These are phyloP conservation scores for Globisporangium mamillatum DNA, from an alignment of 352 stramenopile genomes.

Conservation along the genomic window DNA sequence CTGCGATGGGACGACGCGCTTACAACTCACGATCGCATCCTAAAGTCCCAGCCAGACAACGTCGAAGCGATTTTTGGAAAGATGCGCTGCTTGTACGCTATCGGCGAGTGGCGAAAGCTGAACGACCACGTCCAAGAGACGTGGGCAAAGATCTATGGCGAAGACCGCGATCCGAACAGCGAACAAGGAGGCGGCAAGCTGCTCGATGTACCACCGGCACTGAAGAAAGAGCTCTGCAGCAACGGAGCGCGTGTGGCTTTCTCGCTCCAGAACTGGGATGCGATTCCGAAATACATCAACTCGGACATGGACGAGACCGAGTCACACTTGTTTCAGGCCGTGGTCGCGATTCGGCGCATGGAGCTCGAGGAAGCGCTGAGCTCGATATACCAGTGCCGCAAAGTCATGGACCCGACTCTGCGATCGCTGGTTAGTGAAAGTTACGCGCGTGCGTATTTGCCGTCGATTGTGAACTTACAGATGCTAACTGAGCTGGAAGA, in stretches of 20 bases:
- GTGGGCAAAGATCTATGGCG: conserved; percentile 84
- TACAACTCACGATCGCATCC: conserved; percentile 89
- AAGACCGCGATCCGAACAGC: conserved; percentile 35
- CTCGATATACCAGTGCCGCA: conserved; percentile 92
- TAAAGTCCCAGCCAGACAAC: conserved; percentile 72
- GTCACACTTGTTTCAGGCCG: conserved; percentile 81
- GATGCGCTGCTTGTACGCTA: conserved; percentile 98
- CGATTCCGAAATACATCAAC: conserved; percentile 84
- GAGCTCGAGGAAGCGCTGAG: conserved; percentile 91
- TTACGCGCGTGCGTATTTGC: conserved; percentile 96
- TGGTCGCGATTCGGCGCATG: conserved; percentile 94
- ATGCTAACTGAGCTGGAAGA: conserved; percentile 96
- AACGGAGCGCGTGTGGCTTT: conserved; percentile 79
- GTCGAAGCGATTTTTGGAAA: conserved; percentile 97
- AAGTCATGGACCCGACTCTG: conserved; percentile 96
- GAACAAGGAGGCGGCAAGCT: conserved; percentile 47
- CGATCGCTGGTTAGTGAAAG: conserved; percentile 96
- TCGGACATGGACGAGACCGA: conserved; percentile 87
- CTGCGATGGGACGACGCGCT: conserved; percentile 97
- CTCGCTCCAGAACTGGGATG: conserved; percentile 83
- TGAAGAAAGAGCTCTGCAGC: conserved; percentile 86
- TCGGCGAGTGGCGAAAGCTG: conserved; percentile 96
- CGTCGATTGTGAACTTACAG: conserved; percentile 97
- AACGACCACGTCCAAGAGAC: conserved; percentile 91
- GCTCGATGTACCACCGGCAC: conserved; percentile 71